phyloP scores from a whole-genome alignment of 805 yeast species.

The Lipomyces lipofer region DNA sequence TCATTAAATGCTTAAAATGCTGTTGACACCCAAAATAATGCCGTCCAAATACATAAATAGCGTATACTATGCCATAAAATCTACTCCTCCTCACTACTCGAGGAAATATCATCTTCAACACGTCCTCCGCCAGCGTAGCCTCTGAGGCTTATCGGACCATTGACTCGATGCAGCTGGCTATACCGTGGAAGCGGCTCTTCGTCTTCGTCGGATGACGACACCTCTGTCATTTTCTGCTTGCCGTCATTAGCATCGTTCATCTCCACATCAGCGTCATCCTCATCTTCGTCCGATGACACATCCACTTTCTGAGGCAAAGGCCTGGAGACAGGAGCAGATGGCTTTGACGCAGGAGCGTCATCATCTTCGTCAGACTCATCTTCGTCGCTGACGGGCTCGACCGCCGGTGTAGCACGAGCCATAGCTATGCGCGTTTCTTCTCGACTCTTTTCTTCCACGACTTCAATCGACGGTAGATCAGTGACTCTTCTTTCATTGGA shows the following conservation, averaged over 20 bases:
- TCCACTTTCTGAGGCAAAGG: neutral
- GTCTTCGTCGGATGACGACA: constrained; percentile 26
- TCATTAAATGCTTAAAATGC: too few relatives aligned
- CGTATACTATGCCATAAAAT: too few relatives aligned
- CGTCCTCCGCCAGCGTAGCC: constrained; percentile 29
- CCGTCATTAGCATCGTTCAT: constrained; percentile 8
- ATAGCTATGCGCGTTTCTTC: neutral
- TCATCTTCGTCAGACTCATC: constrained; percentile 12
- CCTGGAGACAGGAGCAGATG: neutral
- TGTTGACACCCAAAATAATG: too few relatives aligned
- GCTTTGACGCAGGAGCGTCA: neutral
- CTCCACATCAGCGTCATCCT: constrained; percentile 12
- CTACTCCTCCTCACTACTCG: constrained; percentile 34
- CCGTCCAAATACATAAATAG: too few relatives aligned
- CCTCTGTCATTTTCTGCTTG: constrained; percentile 15
- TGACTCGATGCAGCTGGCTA: neutral
- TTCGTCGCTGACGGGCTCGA: constrained; percentile 9
- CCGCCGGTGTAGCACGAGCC: too few relatives aligned
- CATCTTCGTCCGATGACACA: constrained; percentile 18
- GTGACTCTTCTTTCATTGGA: constrained; percentile 9
- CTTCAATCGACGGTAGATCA: constrained; percentile 18
- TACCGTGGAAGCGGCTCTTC: constrained; percentile 6
- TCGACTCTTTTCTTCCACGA: neutral
- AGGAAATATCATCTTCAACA: constrained; percentile 30
- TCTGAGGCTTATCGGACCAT: constrained; percentile 32